Base-by-base conservation (phyloP, 1,284 basidiomycete species). In the Naganishia sp. region DNA sequence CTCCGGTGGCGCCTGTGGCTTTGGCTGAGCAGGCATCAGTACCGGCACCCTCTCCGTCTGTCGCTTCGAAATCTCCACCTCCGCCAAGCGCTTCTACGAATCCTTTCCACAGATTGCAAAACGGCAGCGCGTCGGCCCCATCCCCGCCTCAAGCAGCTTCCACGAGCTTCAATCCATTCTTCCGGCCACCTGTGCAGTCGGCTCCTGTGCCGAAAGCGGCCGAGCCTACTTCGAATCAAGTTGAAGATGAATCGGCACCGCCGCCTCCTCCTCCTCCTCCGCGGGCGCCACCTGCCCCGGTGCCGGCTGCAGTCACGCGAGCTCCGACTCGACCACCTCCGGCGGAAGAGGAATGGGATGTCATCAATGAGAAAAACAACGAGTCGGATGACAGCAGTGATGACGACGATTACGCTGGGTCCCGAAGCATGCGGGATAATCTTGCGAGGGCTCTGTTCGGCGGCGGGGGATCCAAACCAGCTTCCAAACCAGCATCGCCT, bases 281-380 rank as follows among this genome's bases (percentile, higher is more conserved):
- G 3, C 72, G 78, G 15, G 73, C 79, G 39, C 72, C 77, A 2
- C 74, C 77, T n/a, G 70, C 76, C 1, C 71, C 78, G 1, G 55
- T 53, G 69, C 82, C 80, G 63, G 80, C 84, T 9, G 17, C 67
- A 51, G 56, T 65, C 17, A 64, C 32, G 67, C 68, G 69, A 43
- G 71, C 65, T 45, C 66, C 60, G 46, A 10, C 74, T 71, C 60
- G 53, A 39, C 41, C 58, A 0, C 88, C 85, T 0, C 84, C 88
- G 21, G 85, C 86, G 28, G 88, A 83, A 31, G 83, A 90, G 25
- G 92, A 93, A 67, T 95, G 93, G 93, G 92, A 90, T 66, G 88
- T 88, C 18, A 82, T 89, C 50, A 82, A 86, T 70, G 91, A 94
- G 78, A 87, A 87, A 66, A 85, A 87, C 6, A 84, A 85, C 4